Evolutionary conservation across 2,329 filamentous ascomycete species (phyloP), one percentile per base, ranked within the genome.

Genomic region (Talaromyces sp.): DNA sequence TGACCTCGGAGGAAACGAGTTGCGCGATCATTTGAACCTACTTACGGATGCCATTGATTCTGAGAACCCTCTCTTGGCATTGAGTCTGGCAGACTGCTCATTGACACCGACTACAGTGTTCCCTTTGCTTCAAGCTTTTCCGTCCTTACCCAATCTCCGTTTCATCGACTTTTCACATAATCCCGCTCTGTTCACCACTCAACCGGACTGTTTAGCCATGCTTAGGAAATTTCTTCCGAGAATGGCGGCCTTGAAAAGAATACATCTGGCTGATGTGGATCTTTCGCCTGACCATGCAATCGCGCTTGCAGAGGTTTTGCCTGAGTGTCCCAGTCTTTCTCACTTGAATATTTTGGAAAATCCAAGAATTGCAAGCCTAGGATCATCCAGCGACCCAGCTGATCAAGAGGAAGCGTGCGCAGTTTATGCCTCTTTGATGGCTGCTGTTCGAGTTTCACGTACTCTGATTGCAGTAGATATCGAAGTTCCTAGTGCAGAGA

Each of bases 81-180:
- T 99, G 61, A 94, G 92, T 75, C 79, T 99, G 67, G 92, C 93
- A 1, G 90, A 93, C 71, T 97, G 93, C 79, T 91, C 92, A 65
- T 81, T 99, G 63, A 87, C 85, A 4, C 89, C 92, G 0, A 83
- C 86, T 0, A 88, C 89, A 11, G 81, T 98, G 25, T 90, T 86
- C 76, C 86, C 87, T 62, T 82, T 98, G 13, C 84, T 98, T 60
- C 92, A 92, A 4, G 87, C 87, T 7, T 79, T 98, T 62, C 83
- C 85, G 31, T 87, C 84, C 69, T 81, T 97, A 64, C 83, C 84
- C 2, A 86, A 89, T 68, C 90, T 97, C 73, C 88, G 91, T 22
- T 97, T 97, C 74, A 87, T 99, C 66, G 95, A 98, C 75, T 82
- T 99, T 41, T 97, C 92, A 5, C 92, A 97, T 72, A 98, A 98